Conservation (phyloP, 371 early-diverging fungal genomes). For the Mortierella sp. region DNA sequence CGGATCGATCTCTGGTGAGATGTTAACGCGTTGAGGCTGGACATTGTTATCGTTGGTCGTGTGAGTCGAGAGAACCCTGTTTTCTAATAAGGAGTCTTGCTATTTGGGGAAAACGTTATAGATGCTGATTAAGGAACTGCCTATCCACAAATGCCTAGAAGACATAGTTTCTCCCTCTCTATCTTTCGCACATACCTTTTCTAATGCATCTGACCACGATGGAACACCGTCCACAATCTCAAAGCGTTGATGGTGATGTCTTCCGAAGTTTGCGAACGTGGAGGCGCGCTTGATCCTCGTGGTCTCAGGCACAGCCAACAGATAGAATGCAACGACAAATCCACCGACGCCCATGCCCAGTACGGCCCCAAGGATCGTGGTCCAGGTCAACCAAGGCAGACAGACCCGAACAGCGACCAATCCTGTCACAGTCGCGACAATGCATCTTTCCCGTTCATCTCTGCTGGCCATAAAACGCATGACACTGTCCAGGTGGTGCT, state of each 20-base stretch:
- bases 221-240: conserved; percentile 38
- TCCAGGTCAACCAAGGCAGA: conserved; percentile 21
- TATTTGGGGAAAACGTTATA: too few species aligned
- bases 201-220: conserved; percentile 5
- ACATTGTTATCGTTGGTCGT: conserved; percentile 15
- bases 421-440: conserved; percentile 8
- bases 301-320: conserved; percentile 38
- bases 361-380: conserved; percentile 24
- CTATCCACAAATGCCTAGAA: neutral
- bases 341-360: conserved; percentile 41
- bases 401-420: conserved; percentile 5
- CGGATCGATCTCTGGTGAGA: conserved; percentile 43
- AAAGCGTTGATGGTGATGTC: conserved; percentile 12
- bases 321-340: conserved; percentile 37
- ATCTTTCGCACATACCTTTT: conserved; percentile 13
- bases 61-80: neutral
- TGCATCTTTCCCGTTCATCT: conserved; percentile 12
- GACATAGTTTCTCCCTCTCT: neutral
- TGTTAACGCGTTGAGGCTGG: conserved; percentile 16
- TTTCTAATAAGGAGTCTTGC: neutral
- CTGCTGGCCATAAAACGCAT: neutral
- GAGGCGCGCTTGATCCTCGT: conserved; percentile 39
- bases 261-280: conserved; percentile 32
- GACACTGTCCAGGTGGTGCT: neutral
- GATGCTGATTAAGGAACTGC: too few species aligned